A percentile compares a stretch with the other conserved stretches of the same genome.
phyloP scores from a whole-genome alignment of 495 filamentous ascomycete genomes.

The Tuber calosporum region DNA sequence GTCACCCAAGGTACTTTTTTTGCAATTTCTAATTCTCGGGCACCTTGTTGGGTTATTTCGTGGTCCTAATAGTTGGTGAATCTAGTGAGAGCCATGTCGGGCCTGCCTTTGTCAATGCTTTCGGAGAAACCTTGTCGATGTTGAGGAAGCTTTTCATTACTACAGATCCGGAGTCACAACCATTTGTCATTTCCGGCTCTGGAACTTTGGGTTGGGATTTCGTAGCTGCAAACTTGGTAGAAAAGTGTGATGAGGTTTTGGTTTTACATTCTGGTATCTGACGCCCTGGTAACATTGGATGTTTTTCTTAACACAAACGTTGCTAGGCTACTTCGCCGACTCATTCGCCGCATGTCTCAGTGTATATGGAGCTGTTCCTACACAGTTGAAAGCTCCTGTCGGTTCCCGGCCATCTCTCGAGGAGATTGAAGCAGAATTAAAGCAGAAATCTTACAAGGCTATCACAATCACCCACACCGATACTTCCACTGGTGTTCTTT shows the following conservation, averaged over 20 bases:
- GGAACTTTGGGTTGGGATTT: constrained; percentile 96
- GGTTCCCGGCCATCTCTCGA: constrained; percentile 80
- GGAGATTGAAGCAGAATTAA: constrained; percentile 78
- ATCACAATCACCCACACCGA: constrained; percentile 95
- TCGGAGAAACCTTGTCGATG: constrained; percentile 81
- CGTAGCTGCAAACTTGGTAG: constrained; percentile 81
- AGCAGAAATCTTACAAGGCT: constrained; percentile 81
- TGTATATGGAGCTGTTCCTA: constrained; percentile 81
- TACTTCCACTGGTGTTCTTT: constrained; percentile 90
- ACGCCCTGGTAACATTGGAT: neutral
- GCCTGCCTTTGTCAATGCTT: constrained; percentile 76
- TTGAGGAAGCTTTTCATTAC: constrained; percentile 90
- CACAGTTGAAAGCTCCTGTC: constrained; percentile 80
- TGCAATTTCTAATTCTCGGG: neutral
- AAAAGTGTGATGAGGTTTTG: constrained; percentile 79
- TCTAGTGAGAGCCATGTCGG: constrained; percentile 85
- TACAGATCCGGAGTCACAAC: constrained; percentile 69
- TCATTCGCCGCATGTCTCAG: constrained; percentile 86
- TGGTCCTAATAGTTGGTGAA: neutral
- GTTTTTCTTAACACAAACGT: neutral
- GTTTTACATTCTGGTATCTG: constrained; percentile 65
- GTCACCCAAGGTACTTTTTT: constrained; percentile 77
- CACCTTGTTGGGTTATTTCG: neutral
- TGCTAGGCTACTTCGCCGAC: constrained; percentile 83
- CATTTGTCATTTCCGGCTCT: constrained; percentile 87